A percentile compares a stretch with the other conserved stretches of the same genome.
Evolutionary conservation across 495 filamentous ascomycete genomes (phyloP).

Genomic region (Neurospora sp.): DNA sequence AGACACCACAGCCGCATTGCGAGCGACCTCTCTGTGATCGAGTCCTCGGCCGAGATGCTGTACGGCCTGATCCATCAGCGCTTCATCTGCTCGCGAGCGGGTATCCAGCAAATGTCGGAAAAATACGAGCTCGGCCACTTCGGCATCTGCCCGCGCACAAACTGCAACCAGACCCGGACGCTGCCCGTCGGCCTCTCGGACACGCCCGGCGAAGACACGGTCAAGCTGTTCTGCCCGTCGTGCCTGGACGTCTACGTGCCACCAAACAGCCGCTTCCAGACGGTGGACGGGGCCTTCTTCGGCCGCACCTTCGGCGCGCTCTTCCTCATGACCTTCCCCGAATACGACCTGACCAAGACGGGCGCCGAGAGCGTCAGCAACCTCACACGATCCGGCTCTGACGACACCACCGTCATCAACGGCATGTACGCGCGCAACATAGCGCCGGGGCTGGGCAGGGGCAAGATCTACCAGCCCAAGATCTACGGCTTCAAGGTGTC

Average conservation of each 20-base stretch:
- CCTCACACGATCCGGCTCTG: constrained; percentile 26
- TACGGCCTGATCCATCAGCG: constrained; percentile 98
- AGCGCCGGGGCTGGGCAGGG: constrained; percentile 72
- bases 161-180: constrained; percentile 78
- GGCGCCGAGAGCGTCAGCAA: constrained; percentile 34
- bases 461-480: constrained; percentile 81
- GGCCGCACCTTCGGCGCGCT: constrained; percentile 87
- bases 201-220: constrained; percentile 90
- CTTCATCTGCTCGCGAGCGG: constrained; percentile 93
- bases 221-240: constrained; percentile 94
- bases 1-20: constrained; percentile 79
- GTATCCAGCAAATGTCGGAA: constrained; percentile 97
- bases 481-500: constrained; percentile 96
- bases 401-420: constrained; percentile 56
- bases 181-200: constrained; percentile 89
- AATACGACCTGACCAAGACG: constrained; percentile 65
- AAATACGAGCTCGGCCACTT: constrained; percentile 97
- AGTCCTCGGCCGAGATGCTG: constrained; percentile 91
- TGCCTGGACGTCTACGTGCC: constrained; percentile 97
- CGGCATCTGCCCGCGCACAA: constrained; percentile 80
- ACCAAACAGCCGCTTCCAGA: constrained; percentile 93
- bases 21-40: constrained; percentile 86
- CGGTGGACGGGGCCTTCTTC: constrained; percentile 97
- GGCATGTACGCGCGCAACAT: constrained; percentile 75
- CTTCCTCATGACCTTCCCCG: constrained; percentile 97